Conservation (phyloP, 768 basidiomycete species). For the Dioszegia hungarica region DNA sequence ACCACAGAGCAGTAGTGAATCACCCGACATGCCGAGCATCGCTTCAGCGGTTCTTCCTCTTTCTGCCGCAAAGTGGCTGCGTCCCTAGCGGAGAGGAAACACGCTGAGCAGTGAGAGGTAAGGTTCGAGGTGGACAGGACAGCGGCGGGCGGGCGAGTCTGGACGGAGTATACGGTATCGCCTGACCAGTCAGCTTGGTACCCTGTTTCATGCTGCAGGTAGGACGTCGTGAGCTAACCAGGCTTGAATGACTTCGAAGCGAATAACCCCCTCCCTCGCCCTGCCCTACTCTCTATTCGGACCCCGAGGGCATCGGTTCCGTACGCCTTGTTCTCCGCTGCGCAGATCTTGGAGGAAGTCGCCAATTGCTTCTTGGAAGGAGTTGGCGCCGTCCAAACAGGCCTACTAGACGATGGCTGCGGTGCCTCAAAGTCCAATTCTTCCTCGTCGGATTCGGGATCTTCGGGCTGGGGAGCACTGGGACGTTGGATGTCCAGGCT, state of each 20-base stretch:
- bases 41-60: slow-evolving; percentile 52
- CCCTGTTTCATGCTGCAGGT: too few relatives aligned
- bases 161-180: slow-evolving; percentile 53
- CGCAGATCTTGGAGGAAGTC: not conserved
- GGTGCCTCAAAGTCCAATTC: too few relatives aligned
- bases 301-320: slow-evolving; percentile 10
- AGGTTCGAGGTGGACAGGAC: slow-evolving; percentile 65
- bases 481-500: too few relatives aligned
- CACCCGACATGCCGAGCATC: slow-evolving; percentile 68
- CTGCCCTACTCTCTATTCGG: not conserved
- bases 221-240: slow-evolving; percentile 6
- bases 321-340: not conserved
- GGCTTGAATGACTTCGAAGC: slow-evolving; percentile 9
- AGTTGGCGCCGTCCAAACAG: too few relatives aligned
- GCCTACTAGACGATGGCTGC: too few relatives aligned
- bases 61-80: slow-evolving; percentile 7
- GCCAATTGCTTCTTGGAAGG: too few relatives aligned
- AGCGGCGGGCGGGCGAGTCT: slow-evolving; percentile 59
- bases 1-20: slow-evolving; percentile 74
- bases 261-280: slow-evolving; percentile 27
- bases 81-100: slow-evolving; percentile 48
- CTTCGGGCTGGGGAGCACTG: not conserved
- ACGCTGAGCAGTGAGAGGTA: slow-evolving; percentile 64
- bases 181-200: slow-evolving; percentile 53
- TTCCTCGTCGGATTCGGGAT: not conserved